A percentile compares a stretch with the other conserved stretches of the same genome.
These are phyloP conservation scores for Alternaria sp. DNA, from an alignment of 2,329 filamentous ascomycete genomes.

Conservation along the genomic window DNA sequence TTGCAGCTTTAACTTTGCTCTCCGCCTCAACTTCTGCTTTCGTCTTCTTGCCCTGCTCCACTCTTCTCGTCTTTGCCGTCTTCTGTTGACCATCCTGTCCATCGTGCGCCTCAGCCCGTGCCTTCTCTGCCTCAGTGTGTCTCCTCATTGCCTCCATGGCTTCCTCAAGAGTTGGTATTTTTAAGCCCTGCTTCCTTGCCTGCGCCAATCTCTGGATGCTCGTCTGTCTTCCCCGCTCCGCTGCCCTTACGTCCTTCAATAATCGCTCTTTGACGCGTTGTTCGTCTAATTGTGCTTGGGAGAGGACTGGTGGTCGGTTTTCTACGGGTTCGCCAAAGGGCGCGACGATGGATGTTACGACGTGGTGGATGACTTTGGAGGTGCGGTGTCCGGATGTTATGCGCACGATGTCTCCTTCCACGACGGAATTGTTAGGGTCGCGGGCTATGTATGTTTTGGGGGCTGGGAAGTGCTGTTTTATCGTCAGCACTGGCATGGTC, in stretches of 20 bases:
- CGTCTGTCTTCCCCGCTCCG: conserved; percentile 43
- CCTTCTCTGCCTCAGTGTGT: conserved; percentile 31
- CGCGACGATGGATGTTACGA: conserved; percentile 78
- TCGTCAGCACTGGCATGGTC: conserved; percentile 14
- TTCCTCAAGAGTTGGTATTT: conserved; percentile 43
- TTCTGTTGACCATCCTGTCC: conserved; percentile 40
- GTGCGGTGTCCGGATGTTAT: conserved; percentile 73
- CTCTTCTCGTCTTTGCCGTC: conserved; percentile 39
- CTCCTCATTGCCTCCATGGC: conserved; percentile 41
- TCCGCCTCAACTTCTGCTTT: conserved; percentile 36
- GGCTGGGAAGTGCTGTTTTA: conserved; percentile 68
- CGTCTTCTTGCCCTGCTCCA: conserved; percentile 34
- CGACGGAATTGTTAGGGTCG: conserved; percentile 78
- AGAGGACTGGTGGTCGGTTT: conserved; percentile 72
- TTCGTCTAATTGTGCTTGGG: conserved; percentile 67
- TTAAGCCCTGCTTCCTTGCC: conserved; percentile 37
- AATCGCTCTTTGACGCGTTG: conserved; percentile 64
- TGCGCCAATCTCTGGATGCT: conserved; percentile 41
- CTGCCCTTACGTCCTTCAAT: conserved; percentile 65
- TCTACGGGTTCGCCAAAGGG: conserved; percentile 72
- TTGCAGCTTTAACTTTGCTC: conserved; percentile 33
- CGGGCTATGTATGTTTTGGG: conserved; percentile 75
- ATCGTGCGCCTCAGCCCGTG: conserved; percentile 31
- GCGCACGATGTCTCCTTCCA: conserved; percentile 77
- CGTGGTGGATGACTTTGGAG: conserved; percentile 74